Evolutionary conservation across 148 eudicot species (phyloP), one percentile per base, ranked within the genome.

Genomic region (Amaranthus hypochondriacus): DNA sequence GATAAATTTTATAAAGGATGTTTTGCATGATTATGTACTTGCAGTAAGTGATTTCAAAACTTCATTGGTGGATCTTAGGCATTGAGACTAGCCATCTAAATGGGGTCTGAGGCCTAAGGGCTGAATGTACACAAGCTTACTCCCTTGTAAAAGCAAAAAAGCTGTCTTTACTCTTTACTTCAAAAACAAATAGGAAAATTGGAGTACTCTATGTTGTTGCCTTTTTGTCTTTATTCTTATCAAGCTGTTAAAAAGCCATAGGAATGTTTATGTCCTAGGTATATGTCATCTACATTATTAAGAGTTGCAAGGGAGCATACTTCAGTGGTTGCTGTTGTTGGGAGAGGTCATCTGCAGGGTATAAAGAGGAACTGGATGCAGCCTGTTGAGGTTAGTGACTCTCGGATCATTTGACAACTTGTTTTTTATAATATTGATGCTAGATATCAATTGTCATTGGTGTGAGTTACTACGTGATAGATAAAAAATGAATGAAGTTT

Each of bases 271-370:
- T 59, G 54, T 47, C 75, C 69, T 80, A 95, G 99, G 90, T 95
- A 87, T 79, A 95, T 95, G 99, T 89, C 99, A 66, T 87, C 99
- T 8, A 72, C 83, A 44, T 83, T 95, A 76, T 81, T 87, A 43
- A 84, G 65, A 84, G 79, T 84, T 70, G 99, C 99, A 39, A 73
- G 87, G 59, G 92, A 86, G 85, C 92, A 89, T 80, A 85, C 83
- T 70, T 90, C 99, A 60, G 97, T 95, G 62, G 99, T 95, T 54
- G 99, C 99, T 47, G 99, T 95, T 78, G 97, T 95, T 48, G 99
- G 99, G 60, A 95, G 86, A 83, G 99, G 99, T 65, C 99, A 95
- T 72, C 76, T 95, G 68, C 92, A 85, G 71, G 99, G 99, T 63
- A 92, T 95, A 68, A 84, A 83, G 76, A 90, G 81, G 79, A 60